Percentiles rank a stretch among this genome's conserved stretches.
Conservation (phyloP, 108 stramenopile genomes). For the Cyclotella distinguenda region DNA sequence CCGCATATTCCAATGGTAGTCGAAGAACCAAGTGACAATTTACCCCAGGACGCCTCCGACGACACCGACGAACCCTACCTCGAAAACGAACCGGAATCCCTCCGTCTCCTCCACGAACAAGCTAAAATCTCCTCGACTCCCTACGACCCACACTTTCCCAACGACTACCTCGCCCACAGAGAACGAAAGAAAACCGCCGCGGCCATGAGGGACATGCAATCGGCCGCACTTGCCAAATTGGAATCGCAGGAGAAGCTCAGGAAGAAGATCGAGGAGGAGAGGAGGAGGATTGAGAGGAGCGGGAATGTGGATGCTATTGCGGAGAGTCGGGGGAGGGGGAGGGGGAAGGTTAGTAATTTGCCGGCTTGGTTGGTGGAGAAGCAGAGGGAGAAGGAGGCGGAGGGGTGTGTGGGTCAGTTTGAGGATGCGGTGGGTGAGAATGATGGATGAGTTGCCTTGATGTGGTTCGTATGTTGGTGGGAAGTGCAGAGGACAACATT, state of each 20-base stretch:
- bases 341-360: constrained; percentile 67
- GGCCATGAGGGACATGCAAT: constrained; percentile 48
- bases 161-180: constrained; percentile 80
- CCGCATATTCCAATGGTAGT: too few species aligned
- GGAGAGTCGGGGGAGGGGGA: constrained; percentile 62
- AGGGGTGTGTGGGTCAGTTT: not conserved
- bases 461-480: too few species aligned
- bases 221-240: constrained; percentile 49
- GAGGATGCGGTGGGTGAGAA: too few species aligned
- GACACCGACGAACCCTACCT: constrained; percentile 14
- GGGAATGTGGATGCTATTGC: constrained; percentile 44
- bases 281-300: constrained; percentile 41
- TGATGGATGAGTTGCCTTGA: too few species aligned
- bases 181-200: constrained; percentile 53
- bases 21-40: constrained; percentile 1
- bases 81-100: constrained; percentile 40
- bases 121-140: constrained; percentile 36
- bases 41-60: not conserved
- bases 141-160: constrained; percentile 79
- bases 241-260: constrained; percentile 59
- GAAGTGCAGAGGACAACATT: too few species aligned
- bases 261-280: constrained; percentile 59
- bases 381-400: constrained; percentile 49
- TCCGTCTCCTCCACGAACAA: constrained; percentile 43
- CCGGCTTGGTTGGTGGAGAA: constrained; percentile 85